Conservation (phyloP, 2,329 filamentous ascomycete genomes). For the Aspergillus transmontanensis region DNA sequence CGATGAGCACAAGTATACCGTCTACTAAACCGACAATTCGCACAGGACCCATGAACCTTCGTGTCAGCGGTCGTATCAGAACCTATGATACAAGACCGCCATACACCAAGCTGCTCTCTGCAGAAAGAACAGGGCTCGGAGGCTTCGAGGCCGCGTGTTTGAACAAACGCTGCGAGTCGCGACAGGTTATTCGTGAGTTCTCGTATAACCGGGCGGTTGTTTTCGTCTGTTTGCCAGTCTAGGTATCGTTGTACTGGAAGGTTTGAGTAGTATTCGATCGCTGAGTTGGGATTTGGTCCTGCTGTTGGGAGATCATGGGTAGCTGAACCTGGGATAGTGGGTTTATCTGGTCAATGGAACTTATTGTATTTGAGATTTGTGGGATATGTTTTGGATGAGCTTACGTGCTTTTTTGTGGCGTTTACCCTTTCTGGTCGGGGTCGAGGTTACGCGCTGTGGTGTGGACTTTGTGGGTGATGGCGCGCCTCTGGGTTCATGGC, state of each 20-base stretch:
- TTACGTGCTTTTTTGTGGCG: background rate
- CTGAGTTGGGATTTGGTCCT: background rate
- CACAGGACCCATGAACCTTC: slow-evolving; percentile 6
- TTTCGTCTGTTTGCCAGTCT: background rate
- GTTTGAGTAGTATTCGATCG: background rate
- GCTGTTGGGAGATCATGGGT: background rate
- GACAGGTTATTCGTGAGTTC: background rate
- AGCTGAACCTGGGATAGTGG: background rate
- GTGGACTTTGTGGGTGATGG: background rate
- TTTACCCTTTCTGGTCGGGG: background rate
- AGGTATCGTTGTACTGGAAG: background rate
- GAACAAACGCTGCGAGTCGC: slow-evolving; percentile 6
- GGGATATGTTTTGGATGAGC: background rate
- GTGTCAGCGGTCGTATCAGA: background rate
- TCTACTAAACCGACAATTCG: slow-evolving; percentile 12
- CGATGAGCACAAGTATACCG: slow-evolving; percentile 1
- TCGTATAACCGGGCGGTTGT: background rate
- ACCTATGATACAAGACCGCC: slow-evolving; percentile 9
- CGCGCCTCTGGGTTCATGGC: background rate
- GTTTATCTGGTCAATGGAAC: background rate
- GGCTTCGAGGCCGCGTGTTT: slow-evolving; percentile 5
- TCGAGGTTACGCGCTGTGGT: background rate
- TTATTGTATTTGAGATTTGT: no score
- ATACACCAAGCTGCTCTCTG: background rate
- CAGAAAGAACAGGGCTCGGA: slow-evolving; percentile 5